phyloP scores from a whole-genome alignment of 805 yeast genomes.

The Cyberlindnera veronae region DNA sequence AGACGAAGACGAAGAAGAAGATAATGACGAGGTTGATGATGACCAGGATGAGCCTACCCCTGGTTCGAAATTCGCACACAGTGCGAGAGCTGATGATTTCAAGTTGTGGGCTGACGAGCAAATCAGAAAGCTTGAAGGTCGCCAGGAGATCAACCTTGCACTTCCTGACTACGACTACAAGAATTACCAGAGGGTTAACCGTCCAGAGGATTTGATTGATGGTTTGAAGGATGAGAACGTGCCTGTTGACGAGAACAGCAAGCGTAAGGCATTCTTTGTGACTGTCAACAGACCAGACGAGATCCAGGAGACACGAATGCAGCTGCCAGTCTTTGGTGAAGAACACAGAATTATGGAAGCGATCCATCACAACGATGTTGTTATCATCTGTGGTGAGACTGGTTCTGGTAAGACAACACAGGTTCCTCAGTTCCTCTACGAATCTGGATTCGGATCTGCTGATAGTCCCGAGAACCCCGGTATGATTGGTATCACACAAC shows the following conservation, averaged over 20 bases:
- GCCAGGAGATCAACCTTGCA: conserved; percentile 44
- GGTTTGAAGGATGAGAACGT: conserved; percentile 63
- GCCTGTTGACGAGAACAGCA: conserved; percentile 47
- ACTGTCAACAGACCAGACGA: conserved; percentile 61
- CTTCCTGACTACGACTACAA: conserved; percentile 38
- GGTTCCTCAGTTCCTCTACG: conserved; percentile 92
- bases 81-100: conserved; percentile 58
- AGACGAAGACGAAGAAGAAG: conserved; percentile 25
- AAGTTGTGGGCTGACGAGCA: conserved; percentile 86
- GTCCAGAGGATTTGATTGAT: conserved; percentile 70
- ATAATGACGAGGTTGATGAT: conserved; percentile 29
- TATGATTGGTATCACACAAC: conserved; percentile 95
- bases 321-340: conserved; percentile 84
- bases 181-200: conserved; percentile 39
- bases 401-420: conserved; percentile 99
- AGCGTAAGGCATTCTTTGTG: conserved; percentile 64
- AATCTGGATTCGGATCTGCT: conserved; percentile 78
- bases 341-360: conserved; percentile 97
- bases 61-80: conserved; percentile 37
- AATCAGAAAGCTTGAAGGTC: conserved; percentile 60
- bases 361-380: conserved; percentile 84
- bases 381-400: conserved; percentile 94
- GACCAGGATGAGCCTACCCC: conserved; percentile 30
- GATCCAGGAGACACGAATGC: conserved; percentile 63
- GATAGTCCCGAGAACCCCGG: conserved; percentile 69